A percentile compares a stretch with the other conserved stretches of the same genome.
These are phyloP conservation scores for Goffeauzyma gilvescens DNA, from an alignment of 768 basidiomycete genomes.

Conservation along the genomic window DNA sequence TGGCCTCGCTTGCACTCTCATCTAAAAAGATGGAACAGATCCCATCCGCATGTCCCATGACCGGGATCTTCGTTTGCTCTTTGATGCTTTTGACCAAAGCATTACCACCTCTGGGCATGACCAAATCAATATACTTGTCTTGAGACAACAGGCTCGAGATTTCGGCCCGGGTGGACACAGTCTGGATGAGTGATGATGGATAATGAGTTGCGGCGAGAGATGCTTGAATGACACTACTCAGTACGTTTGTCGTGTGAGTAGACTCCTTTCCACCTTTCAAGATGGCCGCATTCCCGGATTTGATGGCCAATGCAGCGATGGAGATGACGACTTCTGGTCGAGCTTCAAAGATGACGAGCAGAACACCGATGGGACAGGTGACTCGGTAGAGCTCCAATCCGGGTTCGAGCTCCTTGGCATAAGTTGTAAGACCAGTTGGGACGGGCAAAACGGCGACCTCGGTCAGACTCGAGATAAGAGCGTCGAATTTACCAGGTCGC, in stretches of 20 bases:
- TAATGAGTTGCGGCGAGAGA: conserved; percentile 57
- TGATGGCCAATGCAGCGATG: conserved; percentile 86
- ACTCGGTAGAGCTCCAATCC: conserved; percentile 75
- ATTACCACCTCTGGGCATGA: conserved; percentile 90
- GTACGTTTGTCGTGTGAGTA: conserved; percentile 50
- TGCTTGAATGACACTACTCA: conserved; percentile 58
- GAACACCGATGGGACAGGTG: conserved; percentile 86
- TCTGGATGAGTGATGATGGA: conserved; percentile 66
- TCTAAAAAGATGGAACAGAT: conserved; percentile 81
- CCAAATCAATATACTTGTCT: conserved; percentile 85
- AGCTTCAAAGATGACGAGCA: conserved; percentile 92
- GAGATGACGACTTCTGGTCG: conserved; percentile 95
- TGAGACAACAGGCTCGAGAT: conserved; percentile 68
- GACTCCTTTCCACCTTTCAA: conserved; percentile 97
- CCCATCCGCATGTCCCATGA: conserved; percentile 98
- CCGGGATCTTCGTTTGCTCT: conserved; percentile 73
- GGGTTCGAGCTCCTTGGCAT: conserved; percentile 77
- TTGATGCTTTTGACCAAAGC: conserved; percentile 74
- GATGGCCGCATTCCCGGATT: conserved; percentile 93
- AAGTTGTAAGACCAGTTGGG: conserved; percentile 68
- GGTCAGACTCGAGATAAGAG: conserved; percentile 72
- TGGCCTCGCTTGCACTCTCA: conserved; percentile 54
- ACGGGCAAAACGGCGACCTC: conserved; percentile 73
- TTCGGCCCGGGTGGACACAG: conserved; percentile 75
- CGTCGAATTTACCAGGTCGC: conserved; percentile 70